phyloP scores from a whole-genome alignment of 2,329 filamentous ascomycete species.

The Monosporascus ibericus region DNA sequence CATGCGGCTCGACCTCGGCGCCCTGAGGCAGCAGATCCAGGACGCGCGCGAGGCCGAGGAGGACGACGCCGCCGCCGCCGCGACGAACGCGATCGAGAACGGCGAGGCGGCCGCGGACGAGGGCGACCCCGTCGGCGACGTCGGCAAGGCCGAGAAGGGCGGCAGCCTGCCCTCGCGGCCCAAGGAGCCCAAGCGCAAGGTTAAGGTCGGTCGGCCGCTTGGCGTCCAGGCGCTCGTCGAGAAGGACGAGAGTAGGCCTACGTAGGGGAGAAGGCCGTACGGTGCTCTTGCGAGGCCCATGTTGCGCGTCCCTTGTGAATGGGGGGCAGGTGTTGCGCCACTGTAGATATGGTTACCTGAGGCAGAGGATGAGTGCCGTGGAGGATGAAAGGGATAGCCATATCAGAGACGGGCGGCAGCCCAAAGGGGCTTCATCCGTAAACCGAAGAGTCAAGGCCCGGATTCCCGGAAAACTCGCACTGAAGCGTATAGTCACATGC shows the following conservation, averaged over 20 bases:
- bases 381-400: too few species aligned
- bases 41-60: slow-evolving; percentile 37
- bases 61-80: slow-evolving; percentile 34
- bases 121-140: slow-evolving; percentile 63
- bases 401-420: too few species aligned
- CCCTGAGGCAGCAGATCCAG: slow-evolving; percentile 49
- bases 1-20: slow-evolving; percentile 79
- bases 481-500: too few species aligned
- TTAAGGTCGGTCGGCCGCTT: slow-evolving; percentile 73
- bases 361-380: too few species aligned
- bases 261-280: slow-evolving; percentile 13
- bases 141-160: slow-evolving; percentile 46
- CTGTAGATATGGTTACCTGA: too few species aligned
- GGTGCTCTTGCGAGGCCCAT: not conserved
- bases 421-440: too few species aligned
- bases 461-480: too few species aligned
- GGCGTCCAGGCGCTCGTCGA: slow-evolving; percentile 77
- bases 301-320: too few species aligned
- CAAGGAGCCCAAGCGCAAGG: slow-evolving; percentile 66
- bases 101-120: slow-evolving; percentile 40
- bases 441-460: too few species aligned
- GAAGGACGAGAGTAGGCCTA: slow-evolving; percentile 55
- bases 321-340: too few species aligned
- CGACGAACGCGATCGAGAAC: slow-evolving; percentile 37
- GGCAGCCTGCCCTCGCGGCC: slow-evolving; percentile 19